Conservation (phyloP, 345 rosid genomes). For the Limnanthes douglasii region DNA sequence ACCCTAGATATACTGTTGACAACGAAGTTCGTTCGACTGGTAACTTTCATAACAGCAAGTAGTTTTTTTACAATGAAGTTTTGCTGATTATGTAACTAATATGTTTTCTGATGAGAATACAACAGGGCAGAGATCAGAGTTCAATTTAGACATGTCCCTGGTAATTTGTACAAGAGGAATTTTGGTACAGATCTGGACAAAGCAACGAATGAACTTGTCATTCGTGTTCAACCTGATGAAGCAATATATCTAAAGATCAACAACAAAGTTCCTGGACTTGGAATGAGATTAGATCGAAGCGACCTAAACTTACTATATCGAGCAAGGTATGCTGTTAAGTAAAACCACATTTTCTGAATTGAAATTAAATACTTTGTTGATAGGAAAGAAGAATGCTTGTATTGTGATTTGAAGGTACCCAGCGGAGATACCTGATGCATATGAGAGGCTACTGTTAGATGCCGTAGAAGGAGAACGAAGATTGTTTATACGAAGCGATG, state of each 20-base stretch:
- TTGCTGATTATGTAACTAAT: neutral
- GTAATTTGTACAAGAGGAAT: conserved; percentile 63
- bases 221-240: conserved; percentile 92
- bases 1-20: no score
- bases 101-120: conserved; percentile 7
- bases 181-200: conserved; percentile 63
- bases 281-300: conserved; percentile 85
- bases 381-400: no score
- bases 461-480: conserved; percentile 78
- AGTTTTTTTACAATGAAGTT: neutral
- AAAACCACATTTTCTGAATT: neutral
- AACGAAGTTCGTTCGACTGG: neutral
- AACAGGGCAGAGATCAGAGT: conserved; percentile 86
- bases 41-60: neutral
- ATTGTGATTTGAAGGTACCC: conserved; percentile 31
- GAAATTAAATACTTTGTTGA: neutral
- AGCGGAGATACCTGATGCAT: conserved; percentile 76
- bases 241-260: conserved; percentile 91
- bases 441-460: conserved; percentile 79
- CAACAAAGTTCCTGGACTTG: conserved; percentile 93
- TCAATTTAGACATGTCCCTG: conserved; percentile 85
- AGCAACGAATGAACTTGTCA: conserved; percentile 82
- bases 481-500: conserved; percentile 79
- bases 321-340: conserved; percentile 28
- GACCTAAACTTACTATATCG: conserved; percentile 68